phyloP scores from a whole-genome alignment of 495 filamentous ascomycete genomes.

The Penicillium lividum region DNA sequence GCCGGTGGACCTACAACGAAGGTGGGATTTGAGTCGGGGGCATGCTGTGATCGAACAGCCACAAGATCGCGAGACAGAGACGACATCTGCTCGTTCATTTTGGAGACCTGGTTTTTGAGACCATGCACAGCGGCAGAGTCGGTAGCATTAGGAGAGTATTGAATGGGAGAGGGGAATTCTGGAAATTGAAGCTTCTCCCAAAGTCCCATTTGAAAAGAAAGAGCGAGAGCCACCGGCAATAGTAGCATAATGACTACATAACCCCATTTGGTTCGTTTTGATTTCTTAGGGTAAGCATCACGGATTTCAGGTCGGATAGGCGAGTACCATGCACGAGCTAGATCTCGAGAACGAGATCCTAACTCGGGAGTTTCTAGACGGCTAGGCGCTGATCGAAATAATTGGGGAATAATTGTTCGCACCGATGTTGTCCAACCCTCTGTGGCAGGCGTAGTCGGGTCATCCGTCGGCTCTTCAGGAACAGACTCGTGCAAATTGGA shows the following conservation, averaged over 20 bases:
- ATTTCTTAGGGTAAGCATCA: neutral
- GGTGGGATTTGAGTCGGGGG: constrained; percentile 22
- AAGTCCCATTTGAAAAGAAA: constrained; percentile 7
- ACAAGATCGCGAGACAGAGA: constrained; percentile 39
- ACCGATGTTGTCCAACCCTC: constrained; percentile 22
- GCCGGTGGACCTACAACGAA: constrained; percentile 9
- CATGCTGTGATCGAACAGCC: constrained; percentile 26
- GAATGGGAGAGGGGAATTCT: constrained; percentile 4
- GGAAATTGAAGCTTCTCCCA: constrained; percentile 14
- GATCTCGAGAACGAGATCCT: constrained; percentile 4
- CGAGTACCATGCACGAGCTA: constrained; percentile 11
- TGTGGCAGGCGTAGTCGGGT: neutral
- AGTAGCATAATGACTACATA: constrained; percentile 11
- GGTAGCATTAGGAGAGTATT: constrained; percentile 24
- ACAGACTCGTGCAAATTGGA: neutral
- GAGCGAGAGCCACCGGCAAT: constrained; percentile 16
- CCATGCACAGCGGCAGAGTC: constrained; percentile 27
- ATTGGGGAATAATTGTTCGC: constrained; percentile 31
- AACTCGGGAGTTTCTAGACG: neutral
- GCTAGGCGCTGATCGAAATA: constrained; percentile 4
- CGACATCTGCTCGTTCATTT: constrained; percentile 35
- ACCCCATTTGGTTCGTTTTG: constrained; percentile 11
- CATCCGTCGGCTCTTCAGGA: neutral
- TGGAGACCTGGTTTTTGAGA: constrained; percentile 34
- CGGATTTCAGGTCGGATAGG: constrained; percentile 7